Conservation (phyloP, 495 filamentous ascomycete species). For the Copromyces sp. region DNA sequence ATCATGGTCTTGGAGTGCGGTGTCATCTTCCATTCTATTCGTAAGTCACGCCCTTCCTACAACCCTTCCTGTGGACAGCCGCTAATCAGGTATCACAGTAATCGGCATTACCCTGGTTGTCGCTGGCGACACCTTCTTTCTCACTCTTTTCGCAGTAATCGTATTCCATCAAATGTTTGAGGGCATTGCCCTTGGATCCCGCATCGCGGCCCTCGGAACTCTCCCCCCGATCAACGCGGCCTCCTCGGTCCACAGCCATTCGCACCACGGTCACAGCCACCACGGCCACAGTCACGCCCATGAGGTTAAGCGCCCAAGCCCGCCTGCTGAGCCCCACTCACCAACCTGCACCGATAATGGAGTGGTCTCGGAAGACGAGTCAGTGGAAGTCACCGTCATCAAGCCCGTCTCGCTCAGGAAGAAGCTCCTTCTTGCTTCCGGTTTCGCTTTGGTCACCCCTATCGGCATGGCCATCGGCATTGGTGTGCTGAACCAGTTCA, state of each 20-base stretch:
- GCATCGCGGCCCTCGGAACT: constrained; percentile 50
- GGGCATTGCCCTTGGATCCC: constrained; percentile 63
- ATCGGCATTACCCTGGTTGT: constrained; percentile 51
- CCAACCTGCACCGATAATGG: constrained; percentile 1
- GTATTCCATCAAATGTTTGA: constrained; percentile 68
- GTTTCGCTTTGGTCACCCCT: constrained; percentile 48
- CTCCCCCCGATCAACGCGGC: constrained; percentile 1
- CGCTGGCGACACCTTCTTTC: constrained; percentile 44
- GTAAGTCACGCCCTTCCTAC: constrained; percentile 21
- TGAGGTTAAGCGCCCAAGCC: not conserved
- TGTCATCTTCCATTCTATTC: constrained; percentile 62
- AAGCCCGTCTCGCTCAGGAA: constrained; percentile 18
- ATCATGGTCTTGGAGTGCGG: constrained; percentile 58
- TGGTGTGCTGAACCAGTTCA: constrained; percentile 42
- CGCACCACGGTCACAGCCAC: constrained; percentile 18
- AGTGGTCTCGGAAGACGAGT: not conserved
- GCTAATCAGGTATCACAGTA: constrained; percentile 24
- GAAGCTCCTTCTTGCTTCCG: constrained; percentile 38
- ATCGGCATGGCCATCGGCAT: constrained; percentile 51
- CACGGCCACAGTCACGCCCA: constrained; percentile 4
- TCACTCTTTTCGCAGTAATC: constrained; percentile 47
- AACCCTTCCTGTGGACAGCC: not conserved
- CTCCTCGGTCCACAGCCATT: not conserved
- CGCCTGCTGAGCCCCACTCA: constrained; percentile 1
- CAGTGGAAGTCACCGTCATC: not conserved